Evolutionary conservation across 2,329 filamentous ascomycete genomes (phyloP).

Genomic region (Exophiala bonariae): DNA sequence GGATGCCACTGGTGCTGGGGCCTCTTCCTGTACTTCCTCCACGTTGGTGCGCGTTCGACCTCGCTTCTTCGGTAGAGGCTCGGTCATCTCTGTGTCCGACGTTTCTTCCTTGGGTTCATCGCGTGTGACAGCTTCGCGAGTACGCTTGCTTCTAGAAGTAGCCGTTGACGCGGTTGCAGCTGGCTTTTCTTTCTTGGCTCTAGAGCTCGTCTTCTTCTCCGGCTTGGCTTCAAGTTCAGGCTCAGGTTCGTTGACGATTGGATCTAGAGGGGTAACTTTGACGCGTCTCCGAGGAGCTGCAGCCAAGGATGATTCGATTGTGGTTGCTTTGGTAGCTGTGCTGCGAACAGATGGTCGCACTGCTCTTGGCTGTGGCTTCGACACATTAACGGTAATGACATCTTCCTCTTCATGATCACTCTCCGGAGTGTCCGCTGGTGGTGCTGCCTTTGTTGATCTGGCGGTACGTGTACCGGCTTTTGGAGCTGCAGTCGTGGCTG

Average conservation of each 20-base stretch:
- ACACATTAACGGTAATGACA: neutral
- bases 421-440: neutral
- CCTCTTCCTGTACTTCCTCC: slow-evolving; percentile 4
- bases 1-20: neutral
- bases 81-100: slow-evolving; percentile 2
- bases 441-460: slow-evolving; percentile 1
- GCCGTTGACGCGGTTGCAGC: slow-evolving; percentile 10
- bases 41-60: slow-evolving; percentile 14
- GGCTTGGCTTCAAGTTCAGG: slow-evolving; percentile 9
- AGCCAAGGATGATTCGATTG: slow-evolving; percentile 11
- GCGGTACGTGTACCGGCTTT: slow-evolving; percentile 4
- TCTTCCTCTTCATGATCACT: neutral
- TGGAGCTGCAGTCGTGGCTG: slow-evolving; percentile 6
- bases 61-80: slow-evolving; percentile 17
- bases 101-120: slow-evolving; percentile 10
- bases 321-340: neutral
- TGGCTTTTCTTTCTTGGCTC: slow-evolving; percentile 18
- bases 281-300: slow-evolving; percentile 28
- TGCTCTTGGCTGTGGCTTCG: neutral
- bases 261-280: slow-evolving; percentile 26
- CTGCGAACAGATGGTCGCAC: neutral
- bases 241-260: slow-evolving; percentile 5
- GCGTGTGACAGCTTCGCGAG: slow-evolving; percentile 2
- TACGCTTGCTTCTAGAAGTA: slow-evolving; percentile 15
- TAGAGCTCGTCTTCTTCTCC: slow-evolving; percentile 17